Conservation (phyloP, 2,329 filamentous ascomycete species). For the Exophiala xenobiotica region DNA sequence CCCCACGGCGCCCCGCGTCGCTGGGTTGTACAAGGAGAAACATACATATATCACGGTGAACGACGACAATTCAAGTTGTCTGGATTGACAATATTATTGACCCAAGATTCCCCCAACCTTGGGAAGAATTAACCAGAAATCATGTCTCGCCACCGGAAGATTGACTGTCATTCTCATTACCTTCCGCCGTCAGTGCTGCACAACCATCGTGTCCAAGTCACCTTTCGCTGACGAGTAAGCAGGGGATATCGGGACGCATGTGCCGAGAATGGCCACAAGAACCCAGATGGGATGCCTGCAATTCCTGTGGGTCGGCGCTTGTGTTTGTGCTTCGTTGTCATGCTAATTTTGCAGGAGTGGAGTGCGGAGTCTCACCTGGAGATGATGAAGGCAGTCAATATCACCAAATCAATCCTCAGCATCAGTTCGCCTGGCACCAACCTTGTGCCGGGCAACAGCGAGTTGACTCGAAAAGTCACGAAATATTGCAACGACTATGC, state of each 20-base stretch:
- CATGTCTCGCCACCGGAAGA: conserved; percentile 25
- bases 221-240: background rate
- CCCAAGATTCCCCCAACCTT: background rate
- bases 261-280: conserved; percentile 25
- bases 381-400: conserved; percentile 52
- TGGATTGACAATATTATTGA: too few species aligned
- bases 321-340: too few species aligned
- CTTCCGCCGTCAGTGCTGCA: conserved; percentile 20
- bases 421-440: conserved; percentile 56
- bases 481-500: conserved; percentile 38
- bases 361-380: conserved; percentile 46
- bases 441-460: conserved; percentile 42
- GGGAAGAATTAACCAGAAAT: background rate
- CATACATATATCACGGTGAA: background rate
- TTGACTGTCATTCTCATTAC: conserved; percentile 30
- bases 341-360: conserved; percentile 49
- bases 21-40: background rate
- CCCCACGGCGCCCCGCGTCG: background rate
- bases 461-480: conserved; percentile 39
- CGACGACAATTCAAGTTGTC: background rate
- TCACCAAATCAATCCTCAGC: conserved; percentile 55
- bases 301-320: conserved; percentile 28
- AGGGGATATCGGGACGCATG: conserved; percentile 28
- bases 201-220: background rate
- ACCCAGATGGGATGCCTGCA: conserved; percentile 30